phyloP scores from a whole-genome alignment of 805 yeast genomes.

The Suhomyces sp. region DNA sequence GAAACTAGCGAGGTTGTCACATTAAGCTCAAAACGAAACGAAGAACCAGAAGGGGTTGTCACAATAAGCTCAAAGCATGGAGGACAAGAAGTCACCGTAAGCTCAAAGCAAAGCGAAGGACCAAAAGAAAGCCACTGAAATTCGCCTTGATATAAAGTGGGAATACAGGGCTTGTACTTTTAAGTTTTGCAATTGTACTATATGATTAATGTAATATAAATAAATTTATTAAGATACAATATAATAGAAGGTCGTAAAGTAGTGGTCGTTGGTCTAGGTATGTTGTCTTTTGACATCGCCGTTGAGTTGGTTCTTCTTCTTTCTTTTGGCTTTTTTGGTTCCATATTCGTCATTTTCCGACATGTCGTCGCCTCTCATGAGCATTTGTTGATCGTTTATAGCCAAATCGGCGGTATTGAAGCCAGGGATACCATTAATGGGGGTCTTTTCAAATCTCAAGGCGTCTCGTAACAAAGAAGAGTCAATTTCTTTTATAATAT shows the following conservation, averaged over 20 bases:
- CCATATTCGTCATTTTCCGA: conserved; percentile 38
- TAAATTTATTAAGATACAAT: background rate
- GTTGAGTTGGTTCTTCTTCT: conserved; percentile 39
- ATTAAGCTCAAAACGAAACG: background rate
- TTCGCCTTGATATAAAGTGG: background rate
- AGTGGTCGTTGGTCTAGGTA: conserved; percentile 4
- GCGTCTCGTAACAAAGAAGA: conserved; percentile 46
- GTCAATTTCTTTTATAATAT: conserved; percentile 49
- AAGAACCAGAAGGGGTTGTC: background rate
- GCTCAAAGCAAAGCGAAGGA: background rate
- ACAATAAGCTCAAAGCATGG: background rate
- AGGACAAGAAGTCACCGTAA: background rate
- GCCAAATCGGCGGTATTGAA: conserved; percentile 69
- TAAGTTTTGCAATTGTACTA: background rate
- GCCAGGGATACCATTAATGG: conserved; percentile 72
- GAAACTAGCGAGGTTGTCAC: conserved; percentile 3
- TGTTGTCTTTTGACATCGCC: conserved; percentile 39
- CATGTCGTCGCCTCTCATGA: conserved; percentile 41
- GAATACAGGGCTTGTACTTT: background rate
- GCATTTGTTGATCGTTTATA: conserved; percentile 46
- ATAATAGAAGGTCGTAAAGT: background rate
- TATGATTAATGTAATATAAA: background rate
- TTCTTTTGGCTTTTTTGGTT: conserved; percentile 28
- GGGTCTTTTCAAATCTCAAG: conserved; percentile 61
- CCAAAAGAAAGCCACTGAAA: background rate